These are phyloP conservation scores for Aspergillus sp. DNA, from an alignment of 2,329 filamentous ascomycete species.

Conservation along the genomic window DNA sequence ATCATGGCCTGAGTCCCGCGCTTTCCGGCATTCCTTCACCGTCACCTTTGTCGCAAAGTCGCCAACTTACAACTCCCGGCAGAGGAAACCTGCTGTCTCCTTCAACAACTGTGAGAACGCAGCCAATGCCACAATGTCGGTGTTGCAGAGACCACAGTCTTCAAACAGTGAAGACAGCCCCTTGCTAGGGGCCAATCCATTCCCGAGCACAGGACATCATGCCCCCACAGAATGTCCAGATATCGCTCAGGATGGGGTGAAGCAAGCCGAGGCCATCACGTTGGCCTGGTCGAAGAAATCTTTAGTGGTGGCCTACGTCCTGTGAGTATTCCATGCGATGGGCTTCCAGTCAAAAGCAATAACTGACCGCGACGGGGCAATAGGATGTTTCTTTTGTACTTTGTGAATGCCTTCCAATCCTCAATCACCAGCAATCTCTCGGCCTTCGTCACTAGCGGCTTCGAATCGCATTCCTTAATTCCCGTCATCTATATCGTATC, in stretches of 20 bases:
- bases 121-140: not conserved
- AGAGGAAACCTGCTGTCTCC: not conserved
- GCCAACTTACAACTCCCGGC: not conserved
- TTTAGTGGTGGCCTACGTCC: constrained; percentile 38
- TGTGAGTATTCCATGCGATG: constrained; percentile 30
- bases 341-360: not conserved
- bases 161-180: not conserved
- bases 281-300: constrained; percentile 45
- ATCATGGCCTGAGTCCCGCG: not conserved
- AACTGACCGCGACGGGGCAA: not conserved
- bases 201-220: constrained; percentile 4
- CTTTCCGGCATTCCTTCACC: not conserved
- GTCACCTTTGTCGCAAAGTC: not conserved
- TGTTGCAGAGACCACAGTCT: not conserved
- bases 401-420: constrained; percentile 44
- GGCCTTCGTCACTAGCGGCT: constrained; percentile 55
- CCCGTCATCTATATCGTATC: constrained; percentile 57
- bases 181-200: not conserved
- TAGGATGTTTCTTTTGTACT: constrained; percentile 46
- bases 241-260: constrained; percentile 37
- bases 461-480: constrained; percentile 54
- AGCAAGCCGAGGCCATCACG: constrained; percentile 47
- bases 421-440: constrained; percentile 42
- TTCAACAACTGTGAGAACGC: not conserved
- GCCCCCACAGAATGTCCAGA: not conserved